Percentiles rank a stretch among this genome's conserved stretches.
phyloP scores from a whole-genome alignment of 2,329 filamentous ascomycete genomes.

The Pseudogymnoascus sp. region DNA sequence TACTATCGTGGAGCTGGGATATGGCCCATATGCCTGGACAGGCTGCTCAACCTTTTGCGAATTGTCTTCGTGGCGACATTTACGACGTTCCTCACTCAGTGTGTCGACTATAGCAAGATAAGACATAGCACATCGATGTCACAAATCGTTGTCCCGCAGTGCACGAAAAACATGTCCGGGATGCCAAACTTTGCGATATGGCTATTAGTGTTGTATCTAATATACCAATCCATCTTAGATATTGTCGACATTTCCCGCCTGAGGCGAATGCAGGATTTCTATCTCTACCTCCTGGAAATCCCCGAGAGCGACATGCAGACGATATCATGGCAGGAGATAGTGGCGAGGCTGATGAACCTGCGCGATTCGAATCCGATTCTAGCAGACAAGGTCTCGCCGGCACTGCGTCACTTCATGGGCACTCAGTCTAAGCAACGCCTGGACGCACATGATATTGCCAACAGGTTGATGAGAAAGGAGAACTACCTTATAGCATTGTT shows the following conservation, averaged over 20 bases:
- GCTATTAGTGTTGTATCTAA: conserved; percentile 58
- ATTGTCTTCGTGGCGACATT: conserved; percentile 61
- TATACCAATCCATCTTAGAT: conserved; percentile 50
- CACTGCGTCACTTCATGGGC: conserved; percentile 54
- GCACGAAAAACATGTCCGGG: conserved; percentile 35
- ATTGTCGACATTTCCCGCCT: conserved; percentile 51
- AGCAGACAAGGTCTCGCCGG: conserved; percentile 50
- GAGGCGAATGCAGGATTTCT: conserved; percentile 60
- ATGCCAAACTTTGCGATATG: conserved; percentile 39
- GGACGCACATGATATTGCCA: conserved; percentile 95
- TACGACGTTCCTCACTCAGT: conserved; percentile 59
- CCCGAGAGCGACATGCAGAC: conserved; percentile 65
- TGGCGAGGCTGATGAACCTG: conserved; percentile 61
- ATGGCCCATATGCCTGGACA: conserved; percentile 56
- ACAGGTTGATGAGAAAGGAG: conserved; percentile 89
- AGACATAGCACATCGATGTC: conserved; percentile 41
- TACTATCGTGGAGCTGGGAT: conserved; percentile 62
- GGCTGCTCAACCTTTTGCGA: conserved; percentile 50
- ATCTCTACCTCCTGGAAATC: conserved; percentile 57
- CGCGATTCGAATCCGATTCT: conserved; percentile 61
- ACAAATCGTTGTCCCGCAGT: conserved; percentile 53
- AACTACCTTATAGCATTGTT: conserved; percentile 96
- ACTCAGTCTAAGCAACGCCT: conserved; percentile 89
- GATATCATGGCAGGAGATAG: conserved; percentile 65
- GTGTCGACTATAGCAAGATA: conserved; percentile 57